Evolutionary conservation across 257 asterid species (phyloP).

Genomic region (Nicotiana obtusifolia): DNA sequence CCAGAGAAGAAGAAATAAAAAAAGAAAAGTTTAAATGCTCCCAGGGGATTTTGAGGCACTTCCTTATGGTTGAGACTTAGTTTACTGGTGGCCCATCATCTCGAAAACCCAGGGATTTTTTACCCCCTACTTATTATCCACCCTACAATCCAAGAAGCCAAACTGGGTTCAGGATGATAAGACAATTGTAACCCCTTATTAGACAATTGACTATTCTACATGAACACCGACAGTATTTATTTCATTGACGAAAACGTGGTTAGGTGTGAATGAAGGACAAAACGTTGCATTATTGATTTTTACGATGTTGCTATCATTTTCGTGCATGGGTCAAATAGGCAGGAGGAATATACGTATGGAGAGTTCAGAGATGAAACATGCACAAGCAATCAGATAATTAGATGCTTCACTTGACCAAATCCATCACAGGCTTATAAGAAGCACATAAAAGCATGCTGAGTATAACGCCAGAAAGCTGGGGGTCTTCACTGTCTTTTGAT

Average conservation of each 20-base stretch:
- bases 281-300: background rate
- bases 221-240: background rate
- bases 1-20: background rate
- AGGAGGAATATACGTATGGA: background rate
- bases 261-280: background rate
- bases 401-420: conserved; percentile 4
- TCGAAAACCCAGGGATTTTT: background rate
- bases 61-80: background rate
- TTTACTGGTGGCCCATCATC: background rate
- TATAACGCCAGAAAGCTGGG: background rate
- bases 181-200: background rate
- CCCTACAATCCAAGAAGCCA: background rate
- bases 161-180: background rate
- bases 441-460: background rate
- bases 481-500: background rate
- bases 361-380: background rate
- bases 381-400: background rate
- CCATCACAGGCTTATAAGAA: background rate
- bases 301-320: background rate
- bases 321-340: background rate
- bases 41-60: background rate
- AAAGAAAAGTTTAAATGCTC: background rate
- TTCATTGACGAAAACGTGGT: background rate
- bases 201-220: background rate
- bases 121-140: background rate